These are phyloP conservation scores for Halenospora varia DNA, from an alignment of 495 filamentous ascomycete species.

Conservation along the genomic window DNA sequence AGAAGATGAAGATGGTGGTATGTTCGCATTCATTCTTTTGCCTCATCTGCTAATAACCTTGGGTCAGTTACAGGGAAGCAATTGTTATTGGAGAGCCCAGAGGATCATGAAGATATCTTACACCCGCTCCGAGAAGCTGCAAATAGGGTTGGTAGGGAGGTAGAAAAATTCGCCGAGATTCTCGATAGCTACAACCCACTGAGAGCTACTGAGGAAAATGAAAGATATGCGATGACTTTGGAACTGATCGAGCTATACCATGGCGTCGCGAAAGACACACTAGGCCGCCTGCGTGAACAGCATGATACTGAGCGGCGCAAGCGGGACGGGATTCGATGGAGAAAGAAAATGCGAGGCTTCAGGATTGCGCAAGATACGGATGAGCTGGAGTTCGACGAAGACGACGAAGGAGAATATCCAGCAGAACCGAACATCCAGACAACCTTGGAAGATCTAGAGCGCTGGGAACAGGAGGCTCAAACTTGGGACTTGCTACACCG, in stretches of 20 bases:
- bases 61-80: conserved; percentile 13
- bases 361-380: conserved; percentile 19
- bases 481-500: conserved; percentile 82
- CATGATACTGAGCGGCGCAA: conserved; percentile 18
- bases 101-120: conserved; percentile 25
- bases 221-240: conserved; percentile 25
- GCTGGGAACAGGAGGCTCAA: conserved; percentile 70
- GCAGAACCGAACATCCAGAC: conserved; percentile 9
- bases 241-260: conserved; percentile 25
- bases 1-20: conserved; percentile 16
- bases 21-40: not conserved
- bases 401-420: conserved; percentile 9
- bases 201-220: conserved; percentile 12
- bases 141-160: conserved; percentile 27
- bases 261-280: conserved; percentile 23
- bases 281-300: conserved; percentile 25
- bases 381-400: conserved; percentile 20
- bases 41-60: not conserved
- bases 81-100: conserved; percentile 12
- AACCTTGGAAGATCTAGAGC: conserved; percentile 35
- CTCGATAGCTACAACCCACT: conserved; percentile 27
- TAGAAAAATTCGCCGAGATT: conserved; percentile 26
- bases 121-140: conserved; percentile 30
- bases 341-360: conserved; percentile 21
- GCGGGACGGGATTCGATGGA: conserved; percentile 11